Evolutionary conservation across 768 basidiomycete genomes (phyloP).

Genomic region (Ramaria rubella): DNA sequence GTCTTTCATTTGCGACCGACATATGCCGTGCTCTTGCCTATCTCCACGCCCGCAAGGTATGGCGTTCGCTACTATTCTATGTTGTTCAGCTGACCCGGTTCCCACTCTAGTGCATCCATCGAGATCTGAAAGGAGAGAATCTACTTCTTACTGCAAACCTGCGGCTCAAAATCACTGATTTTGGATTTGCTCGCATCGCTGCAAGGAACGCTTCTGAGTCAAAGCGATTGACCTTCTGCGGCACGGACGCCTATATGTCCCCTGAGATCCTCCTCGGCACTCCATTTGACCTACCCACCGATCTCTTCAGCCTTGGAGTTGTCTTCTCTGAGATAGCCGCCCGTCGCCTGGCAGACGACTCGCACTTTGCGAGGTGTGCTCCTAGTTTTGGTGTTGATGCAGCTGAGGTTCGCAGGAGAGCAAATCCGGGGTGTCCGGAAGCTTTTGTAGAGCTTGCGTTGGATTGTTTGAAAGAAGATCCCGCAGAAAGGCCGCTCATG

Average conservation of each 20-base stretch:
- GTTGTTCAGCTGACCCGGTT: no score
- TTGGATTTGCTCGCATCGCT: constrained; percentile 93
- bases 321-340: constrained; percentile 90
- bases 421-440: constrained; percentile 70
- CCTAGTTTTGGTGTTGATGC: constrained; percentile 75
- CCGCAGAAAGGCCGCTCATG: constrained; percentile 65
- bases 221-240: constrained; percentile 78
- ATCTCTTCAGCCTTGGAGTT: constrained; percentile 89
- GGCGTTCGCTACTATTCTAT: neutral
- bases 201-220: constrained; percentile 87
- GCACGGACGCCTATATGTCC: constrained; percentile 95
- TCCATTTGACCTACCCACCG: constrained; percentile 90
- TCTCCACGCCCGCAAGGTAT: constrained; percentile 79
- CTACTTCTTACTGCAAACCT: constrained; percentile 92
- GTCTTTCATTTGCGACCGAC: constrained; percentile 92
- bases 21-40: constrained; percentile 94
- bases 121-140: constrained; percentile 95
- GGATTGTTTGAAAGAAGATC: constrained; percentile 65
- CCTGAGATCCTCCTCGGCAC: constrained; percentile 90
- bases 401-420: constrained; percentile 61
- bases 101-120: constrained; percentile 42
- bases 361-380: constrained; percentile 62
- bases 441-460: constrained; percentile 72
- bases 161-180: constrained; percentile 96
- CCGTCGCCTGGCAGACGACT: constrained; percentile 78